Evolutionary conservation across 345 rosid genomes (phyloP), one percentile per base, ranked within the genome.

Genomic region (Salix brachista): DNA sequence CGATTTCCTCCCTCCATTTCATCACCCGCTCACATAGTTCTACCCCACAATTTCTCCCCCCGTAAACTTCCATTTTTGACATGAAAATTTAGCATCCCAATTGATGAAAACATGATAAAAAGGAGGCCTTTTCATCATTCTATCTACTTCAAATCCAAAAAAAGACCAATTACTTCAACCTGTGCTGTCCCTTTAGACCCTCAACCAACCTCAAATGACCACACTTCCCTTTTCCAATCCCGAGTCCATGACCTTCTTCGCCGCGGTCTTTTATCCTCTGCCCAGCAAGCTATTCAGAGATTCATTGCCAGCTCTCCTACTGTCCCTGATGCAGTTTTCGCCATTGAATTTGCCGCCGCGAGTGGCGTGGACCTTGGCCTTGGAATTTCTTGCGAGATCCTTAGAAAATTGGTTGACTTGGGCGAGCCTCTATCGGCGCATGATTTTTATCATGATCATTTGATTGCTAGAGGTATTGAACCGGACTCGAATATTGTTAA

Each of bases 401-500:
- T 26, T 26, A 26, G 28, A 26, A 26, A 26, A 26, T 26, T 26
- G 28, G 28, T 26, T 26, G 28, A 26, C 28, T 26, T 26, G 28
- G 28, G 28, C 28, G 28, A 26, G 28, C 28, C 28, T 26, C 28
- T 26, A 26, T 61, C 84, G 71, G 97, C 87, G 8, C 81, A 76
- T 36, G 81, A 76, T 44, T 67, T 91, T 67, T 90, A 84, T 71
- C 67, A 41, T 21, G 75, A 81, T 17, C 54, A 78, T 26, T 73
- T 92, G 23, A 71, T 79, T 32, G 83, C 82, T 58, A 78, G 71
- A 52, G 90, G 90, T 80, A 77, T 85, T 58, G 83, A 79, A 70
- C 85, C 87, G 46, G 84, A 85, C 79, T 37, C 83, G 2, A 65
- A 58, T 10, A 84, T 88, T 81, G 78, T 87, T 68, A 82, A 88